Percentiles rank a stretch among this genome's conserved stretches.
Conservation (phyloP, 1,284 basidiomycete genomes). For the Neolentinus lepideus region DNA sequence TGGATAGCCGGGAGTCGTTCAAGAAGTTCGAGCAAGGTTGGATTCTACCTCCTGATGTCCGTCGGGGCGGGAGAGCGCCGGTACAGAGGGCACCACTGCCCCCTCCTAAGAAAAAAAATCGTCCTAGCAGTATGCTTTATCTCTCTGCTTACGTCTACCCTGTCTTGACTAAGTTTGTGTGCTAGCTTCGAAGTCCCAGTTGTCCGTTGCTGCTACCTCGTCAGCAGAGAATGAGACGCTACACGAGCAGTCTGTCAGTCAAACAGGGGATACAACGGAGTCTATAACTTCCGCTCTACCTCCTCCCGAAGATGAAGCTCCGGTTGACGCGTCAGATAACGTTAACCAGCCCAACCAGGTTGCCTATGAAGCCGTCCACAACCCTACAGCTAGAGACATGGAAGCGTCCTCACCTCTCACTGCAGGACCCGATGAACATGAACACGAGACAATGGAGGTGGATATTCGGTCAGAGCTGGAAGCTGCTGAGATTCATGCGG, state of each 20-base stretch:
- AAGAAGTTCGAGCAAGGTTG: constrained; percentile 82
- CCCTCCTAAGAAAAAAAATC: constrained; percentile 36
- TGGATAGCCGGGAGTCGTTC: constrained; percentile 74
- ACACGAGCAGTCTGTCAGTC: constrained; percentile 2
- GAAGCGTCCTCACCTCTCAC: neutral
- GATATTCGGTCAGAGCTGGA: no score
- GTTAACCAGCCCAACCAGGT: neutral
- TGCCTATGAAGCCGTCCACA: neutral
- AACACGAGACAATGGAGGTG: no score
- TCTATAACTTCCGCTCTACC: constrained; percentile 1
- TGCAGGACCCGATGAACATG: neutral
- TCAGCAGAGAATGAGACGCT: constrained; percentile 42
- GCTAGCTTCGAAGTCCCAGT: constrained; percentile 35
- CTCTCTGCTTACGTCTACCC: neutral
- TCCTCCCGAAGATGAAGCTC: neutral
- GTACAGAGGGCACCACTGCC: constrained; percentile 33
- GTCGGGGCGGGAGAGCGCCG: constrained; percentile 45
- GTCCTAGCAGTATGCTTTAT: neutral
- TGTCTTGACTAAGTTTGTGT: neutral
- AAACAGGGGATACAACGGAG: neutral
- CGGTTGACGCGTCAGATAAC: constrained; percentile 7
- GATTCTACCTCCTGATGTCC: constrained; percentile 72
- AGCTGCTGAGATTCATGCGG: no score
- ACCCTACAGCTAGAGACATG: neutral
- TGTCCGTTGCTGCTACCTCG: constrained; percentile 43